Base-by-base conservation (phyloP, 768 basidiomycete species). In the Rhodotorula graminis region DNA sequence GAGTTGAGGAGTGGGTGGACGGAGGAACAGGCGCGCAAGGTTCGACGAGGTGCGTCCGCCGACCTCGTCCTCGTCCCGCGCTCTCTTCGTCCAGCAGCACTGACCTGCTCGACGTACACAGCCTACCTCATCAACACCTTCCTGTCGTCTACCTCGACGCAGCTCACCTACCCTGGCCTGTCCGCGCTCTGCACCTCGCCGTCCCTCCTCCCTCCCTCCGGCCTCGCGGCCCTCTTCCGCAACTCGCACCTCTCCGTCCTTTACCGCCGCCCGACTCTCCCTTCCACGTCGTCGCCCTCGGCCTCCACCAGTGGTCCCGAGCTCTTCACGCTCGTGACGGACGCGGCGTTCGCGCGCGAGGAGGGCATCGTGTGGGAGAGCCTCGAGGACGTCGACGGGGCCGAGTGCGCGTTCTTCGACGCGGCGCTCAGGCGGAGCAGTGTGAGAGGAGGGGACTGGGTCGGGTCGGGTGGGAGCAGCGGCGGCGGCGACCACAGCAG, bases 201-300 rank as follows among this genome's bases (percentile, higher is more conserved):
- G 25, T 42, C 60, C 0, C 76, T 80, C 7, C 78, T 86, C 46
- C 66, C 80, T 23, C 83, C 84, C 0, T 85, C 86, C 5, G 83
- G 86, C 3, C 86, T 93, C 66, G 88, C 89, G n/a, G 92, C 93
- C 1, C 86, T 94, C 72, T 95, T 93, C 84, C 87, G 93, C 64
- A 92, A 87, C 81, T 92, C 91, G 0, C 93, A 95, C 79, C 87
- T 96, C 23, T 89, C 89, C 0, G 93, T 95, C 16, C 83, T 96
- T 3, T 90, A 92, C 83, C 83, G 70, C 79, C 84, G 64, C 19
- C 74, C 77, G 14, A 44, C 55, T 23, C n/a, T 55, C 46, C 67
- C 62, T 12, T n/a, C 42, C 9, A 37, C 37, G 25, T 10, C 63
- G 15, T 25, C 53, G 27, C 7, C 25, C 25, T n/a, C 19, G 29